Conservation (phyloP, 108 stramenopile species). For the Fragilaria radians region DNA sequence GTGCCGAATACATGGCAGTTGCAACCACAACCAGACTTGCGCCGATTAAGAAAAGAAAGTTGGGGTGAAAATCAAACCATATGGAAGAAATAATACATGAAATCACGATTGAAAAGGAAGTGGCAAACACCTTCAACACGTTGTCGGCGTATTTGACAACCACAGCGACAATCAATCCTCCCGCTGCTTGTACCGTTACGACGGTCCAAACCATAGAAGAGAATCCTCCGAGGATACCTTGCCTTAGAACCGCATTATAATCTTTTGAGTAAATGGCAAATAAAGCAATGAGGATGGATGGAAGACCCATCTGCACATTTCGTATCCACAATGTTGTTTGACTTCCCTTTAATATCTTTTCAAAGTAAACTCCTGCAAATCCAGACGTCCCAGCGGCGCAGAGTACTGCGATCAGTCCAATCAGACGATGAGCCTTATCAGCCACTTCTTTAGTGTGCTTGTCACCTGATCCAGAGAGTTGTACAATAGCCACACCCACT, state of each 20-base stretch:
- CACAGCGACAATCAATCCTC: slow-evolving; percentile 94
- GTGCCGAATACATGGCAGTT: slow-evolving; percentile 68
- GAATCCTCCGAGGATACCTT: slow-evolving; percentile 93
- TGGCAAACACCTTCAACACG: slow-evolving; percentile 94
- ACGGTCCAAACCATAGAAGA: slow-evolving; percentile 74
- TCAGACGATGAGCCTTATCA: slow-evolving; percentile 36
- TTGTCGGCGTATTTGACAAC: slow-evolving; percentile 98
- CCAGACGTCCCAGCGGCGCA: slow-evolving; percentile 93
- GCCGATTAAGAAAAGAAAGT: slow-evolving; percentile 54
- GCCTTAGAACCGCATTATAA: slow-evolving; percentile 28
- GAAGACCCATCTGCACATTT: slow-evolving; percentile 97
- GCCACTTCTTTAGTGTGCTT: neutral
- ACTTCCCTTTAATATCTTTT: slow-evolving; percentile 90
- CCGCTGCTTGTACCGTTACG: slow-evolving; percentile 90
- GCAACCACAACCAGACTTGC: slow-evolving; percentile 64
- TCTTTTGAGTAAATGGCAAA: slow-evolving; percentile 71
- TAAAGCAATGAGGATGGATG: slow-evolving; percentile 80
- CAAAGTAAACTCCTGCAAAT: slow-evolving; percentile 97
- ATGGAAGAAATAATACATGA: slow-evolving; percentile 82
- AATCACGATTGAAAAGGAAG: slow-evolving; percentile 89
- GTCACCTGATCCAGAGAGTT: slow-evolving; percentile 62
- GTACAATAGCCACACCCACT: slow-evolving; percentile 87
- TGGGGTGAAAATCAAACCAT: slow-evolving; percentile 87
- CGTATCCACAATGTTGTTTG: slow-evolving; percentile 88
- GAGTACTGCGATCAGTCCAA: slow-evolving; percentile 88